A percentile compares a stretch with the other conserved stretches of the same genome.
Conservation (phyloP, 2,329 filamentous ascomycete species). For the Aspergillus fijiensis region DNA sequence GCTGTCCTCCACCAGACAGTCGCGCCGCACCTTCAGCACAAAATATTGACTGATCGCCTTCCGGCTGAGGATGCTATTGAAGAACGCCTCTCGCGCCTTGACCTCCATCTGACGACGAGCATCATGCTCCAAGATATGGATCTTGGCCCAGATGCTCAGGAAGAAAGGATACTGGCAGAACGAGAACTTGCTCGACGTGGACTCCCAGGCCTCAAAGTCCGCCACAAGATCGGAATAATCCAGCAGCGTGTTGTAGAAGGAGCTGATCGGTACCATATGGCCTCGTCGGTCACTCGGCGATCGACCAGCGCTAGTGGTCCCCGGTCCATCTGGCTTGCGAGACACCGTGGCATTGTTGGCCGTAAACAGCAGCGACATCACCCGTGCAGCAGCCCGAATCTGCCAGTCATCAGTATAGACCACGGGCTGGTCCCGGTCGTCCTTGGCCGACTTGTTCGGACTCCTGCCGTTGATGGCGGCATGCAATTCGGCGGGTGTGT, state of each 20-base stretch:
- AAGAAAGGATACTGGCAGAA: slow-evolving; percentile 94
- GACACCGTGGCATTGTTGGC: slow-evolving; percentile 65
- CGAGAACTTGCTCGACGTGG: slow-evolving; percentile 69
- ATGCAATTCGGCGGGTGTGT: slow-evolving; percentile 68
- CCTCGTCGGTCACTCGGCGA: slow-evolving; percentile 50
- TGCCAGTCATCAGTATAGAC: slow-evolving; percentile 86
- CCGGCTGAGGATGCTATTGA: slow-evolving; percentile 78
- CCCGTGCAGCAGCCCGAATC: slow-evolving; percentile 73
- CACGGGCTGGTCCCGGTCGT: slow-evolving; percentile 52
- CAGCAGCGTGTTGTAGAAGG: slow-evolving; percentile 84
- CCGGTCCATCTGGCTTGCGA: slow-evolving; percentile 41
- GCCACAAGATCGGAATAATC: slow-evolving; percentile 82
- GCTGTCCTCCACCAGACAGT: slow-evolving; percentile 87
- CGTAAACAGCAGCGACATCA: slow-evolving; percentile 77
- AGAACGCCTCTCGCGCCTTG: slow-evolving; percentile 85
- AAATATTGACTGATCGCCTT: slow-evolving; percentile 75
- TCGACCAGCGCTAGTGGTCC: slow-evolving; percentile 43
- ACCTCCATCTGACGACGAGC: slow-evolving; percentile 84
- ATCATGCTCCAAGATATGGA: slow-evolving; percentile 84
- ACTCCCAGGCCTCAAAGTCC: slow-evolving; percentile 88
- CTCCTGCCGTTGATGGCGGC: slow-evolving; percentile 64
- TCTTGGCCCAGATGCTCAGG: slow-evolving; percentile 88
- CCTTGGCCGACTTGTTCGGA: slow-evolving; percentile 54
- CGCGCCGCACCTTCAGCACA: slow-evolving; percentile 72
- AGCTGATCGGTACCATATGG: slow-evolving; percentile 73